Conservation (phyloP, 495 filamentous ascomycete species). For the Talaromyces adpressus region DNA sequence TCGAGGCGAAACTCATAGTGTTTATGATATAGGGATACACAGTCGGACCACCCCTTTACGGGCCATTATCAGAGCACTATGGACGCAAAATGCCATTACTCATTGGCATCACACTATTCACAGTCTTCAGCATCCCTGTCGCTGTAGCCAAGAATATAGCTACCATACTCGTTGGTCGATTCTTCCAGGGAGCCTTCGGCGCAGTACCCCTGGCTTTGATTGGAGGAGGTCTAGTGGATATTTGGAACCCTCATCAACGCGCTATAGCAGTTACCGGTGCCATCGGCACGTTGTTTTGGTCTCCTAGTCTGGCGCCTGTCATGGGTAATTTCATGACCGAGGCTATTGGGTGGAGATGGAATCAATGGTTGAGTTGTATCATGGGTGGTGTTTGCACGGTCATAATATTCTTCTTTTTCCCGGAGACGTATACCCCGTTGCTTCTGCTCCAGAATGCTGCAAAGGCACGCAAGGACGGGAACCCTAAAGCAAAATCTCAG, state of each 20-base stretch:
- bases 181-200: slow-evolving; percentile 49
- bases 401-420: slow-evolving; percentile 37
- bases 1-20: neutral
- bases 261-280: slow-evolving; percentile 54
- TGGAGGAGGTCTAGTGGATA: slow-evolving; percentile 52
- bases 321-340: slow-evolving; percentile 3
- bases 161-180: slow-evolving; percentile 48
- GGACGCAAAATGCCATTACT: slow-evolving; percentile 53
- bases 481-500: slow-evolving; percentile 27
- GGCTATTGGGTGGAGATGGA: slow-evolving; percentile 52
- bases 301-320: slow-evolving; percentile 9
- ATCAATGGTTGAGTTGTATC: slow-evolving; percentile 56
- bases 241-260: slow-evolving; percentile 52
- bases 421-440: slow-evolving; percentile 64
- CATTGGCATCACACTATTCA: slow-evolving; percentile 41
- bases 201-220: slow-evolving; percentile 48
- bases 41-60: slow-evolving; percentile 44
- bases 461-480: slow-evolving; percentile 54
- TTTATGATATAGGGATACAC: slow-evolving; percentile 21
- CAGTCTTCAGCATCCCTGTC: slow-evolving; percentile 49
- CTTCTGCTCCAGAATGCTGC: slow-evolving; percentile 57
- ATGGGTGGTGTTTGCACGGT: slow-evolving; percentile 40
- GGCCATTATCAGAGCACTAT: slow-evolving; percentile 68
- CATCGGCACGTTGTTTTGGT: slow-evolving; percentile 38
- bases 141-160: slow-evolving; percentile 46